Percentiles rank a stretch among this genome's conserved stretches.
Evolutionary conservation across 768 basidiomycete species (phyloP).

Genomic region (Cubamyces sp.): DNA sequence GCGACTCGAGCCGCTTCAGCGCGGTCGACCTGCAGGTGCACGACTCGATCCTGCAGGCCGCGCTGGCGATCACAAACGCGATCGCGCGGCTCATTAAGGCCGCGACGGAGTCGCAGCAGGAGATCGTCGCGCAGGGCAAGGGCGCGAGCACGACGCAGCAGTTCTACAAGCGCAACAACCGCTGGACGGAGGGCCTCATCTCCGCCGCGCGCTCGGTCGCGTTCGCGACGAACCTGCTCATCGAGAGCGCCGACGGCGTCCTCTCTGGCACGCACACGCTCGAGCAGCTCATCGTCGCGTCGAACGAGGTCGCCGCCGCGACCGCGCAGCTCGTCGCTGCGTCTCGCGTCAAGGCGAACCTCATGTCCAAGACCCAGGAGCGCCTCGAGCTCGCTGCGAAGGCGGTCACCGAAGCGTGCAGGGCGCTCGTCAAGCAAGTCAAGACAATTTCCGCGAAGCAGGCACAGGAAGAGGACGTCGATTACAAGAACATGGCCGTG

Average conservation of each 20-base stretch:
- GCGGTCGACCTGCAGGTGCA: constrained; percentile 96
- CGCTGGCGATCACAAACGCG: constrained; percentile 94
- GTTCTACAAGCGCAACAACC: constrained; percentile 99
- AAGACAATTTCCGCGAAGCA: constrained; percentile 92
- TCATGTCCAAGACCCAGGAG: constrained; percentile 99
- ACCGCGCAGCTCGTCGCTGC: constrained; percentile 99
- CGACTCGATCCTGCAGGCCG: constrained; percentile 93
- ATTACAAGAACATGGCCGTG: constrained; percentile 89
- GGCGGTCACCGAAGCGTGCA: constrained; percentile 97
- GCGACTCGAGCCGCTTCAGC: constrained; percentile 84
- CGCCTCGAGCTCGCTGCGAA: constrained; percentile 94
- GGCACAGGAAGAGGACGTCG: constrained; percentile 73
- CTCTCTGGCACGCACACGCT: constrained; percentile 95
- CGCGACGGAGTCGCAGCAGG: constrained; percentile 96
- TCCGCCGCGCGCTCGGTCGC: constrained; percentile 98
- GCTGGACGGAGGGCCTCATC: constrained; percentile 99
- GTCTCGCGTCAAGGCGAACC: constrained; percentile 95
- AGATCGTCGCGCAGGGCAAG: constrained; percentile 94
- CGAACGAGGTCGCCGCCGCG: constrained; percentile 96
- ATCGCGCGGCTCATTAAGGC: constrained; percentile 95
- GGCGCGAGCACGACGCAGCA: constrained; percentile 92
- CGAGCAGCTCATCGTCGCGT: constrained; percentile 99
- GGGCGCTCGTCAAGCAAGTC: constrained; percentile 94
- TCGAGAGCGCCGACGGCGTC: constrained; percentile 97
- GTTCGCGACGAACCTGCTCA: constrained; percentile 92